A percentile compares a stretch with the other conserved stretches of the same genome.
These are phyloP conservation scores for Rhodomyrtus psidioides DNA, from an alignment of 441 rosid genomes.

Conservation along the genomic window DNA sequence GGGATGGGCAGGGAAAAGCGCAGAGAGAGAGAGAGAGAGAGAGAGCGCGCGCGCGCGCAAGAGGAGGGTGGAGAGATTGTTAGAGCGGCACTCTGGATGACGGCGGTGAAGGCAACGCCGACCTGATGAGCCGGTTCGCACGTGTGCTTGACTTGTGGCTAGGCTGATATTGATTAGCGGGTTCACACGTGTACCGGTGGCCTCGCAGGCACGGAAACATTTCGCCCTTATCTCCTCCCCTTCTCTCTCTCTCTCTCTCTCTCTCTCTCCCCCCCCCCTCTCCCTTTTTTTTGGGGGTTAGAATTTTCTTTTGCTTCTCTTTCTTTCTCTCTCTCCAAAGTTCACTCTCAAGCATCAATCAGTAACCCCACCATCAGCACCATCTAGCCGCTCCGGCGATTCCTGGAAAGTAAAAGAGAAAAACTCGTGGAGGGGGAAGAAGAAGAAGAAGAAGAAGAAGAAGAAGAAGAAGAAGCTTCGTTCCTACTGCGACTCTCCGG, in stretches of 20 bases:
- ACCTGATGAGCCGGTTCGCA: not conserved
- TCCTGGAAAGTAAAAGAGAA: not conserved
- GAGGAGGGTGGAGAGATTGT: not conserved
- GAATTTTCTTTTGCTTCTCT: not conserved
- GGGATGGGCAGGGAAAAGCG: not conserved
- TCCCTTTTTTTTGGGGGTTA: rapidly evolving
- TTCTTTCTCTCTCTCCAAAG: not conserved
- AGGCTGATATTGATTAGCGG: not conserved
- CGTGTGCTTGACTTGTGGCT: too few species aligned
- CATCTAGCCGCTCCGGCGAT: not conserved
- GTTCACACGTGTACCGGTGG: not conserved
- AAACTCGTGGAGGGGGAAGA: not conserved
- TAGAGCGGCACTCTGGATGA: not conserved
- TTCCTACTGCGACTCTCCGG: not conserved
- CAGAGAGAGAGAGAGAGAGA: too few species aligned
- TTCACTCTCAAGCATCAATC: not conserved
- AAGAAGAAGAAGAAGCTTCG: not conserved
- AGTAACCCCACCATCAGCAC: not conserved
- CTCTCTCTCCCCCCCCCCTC: too few species aligned
- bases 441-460: not conserved
- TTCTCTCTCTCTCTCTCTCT: too few species aligned
- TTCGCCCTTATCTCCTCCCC: not conserved
- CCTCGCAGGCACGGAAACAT: not conserved
- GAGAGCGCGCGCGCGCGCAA: too few species aligned
- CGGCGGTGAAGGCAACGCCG: not conserved